Evolutionary conservation across 148 eudicot genomes (phyloP).

Genomic region (Rhododendron williamsianum): DNA sequence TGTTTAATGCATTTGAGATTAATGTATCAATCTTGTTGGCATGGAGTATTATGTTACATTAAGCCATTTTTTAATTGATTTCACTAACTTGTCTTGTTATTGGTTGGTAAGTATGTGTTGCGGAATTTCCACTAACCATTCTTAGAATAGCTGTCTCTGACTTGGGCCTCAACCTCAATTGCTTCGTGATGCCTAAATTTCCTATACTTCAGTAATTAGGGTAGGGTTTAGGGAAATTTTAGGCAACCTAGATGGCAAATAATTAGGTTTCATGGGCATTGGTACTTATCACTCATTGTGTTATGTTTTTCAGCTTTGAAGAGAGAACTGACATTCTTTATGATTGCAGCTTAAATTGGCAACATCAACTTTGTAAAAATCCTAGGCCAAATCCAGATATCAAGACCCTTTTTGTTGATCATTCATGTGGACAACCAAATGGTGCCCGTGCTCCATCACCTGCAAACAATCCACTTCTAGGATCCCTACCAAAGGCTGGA

Average conservation of each 20-base stretch:
- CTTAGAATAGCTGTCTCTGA: neutral
- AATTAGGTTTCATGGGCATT: neutral
- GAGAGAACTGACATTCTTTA: slow-evolving; percentile 2
- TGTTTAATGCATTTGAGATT: neutral
- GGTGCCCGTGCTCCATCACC: slow-evolving; percentile 59
- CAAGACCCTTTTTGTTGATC: slow-evolving; percentile 52
- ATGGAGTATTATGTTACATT: neutral
- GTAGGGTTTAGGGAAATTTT: neutral
- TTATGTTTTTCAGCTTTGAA: neutral
- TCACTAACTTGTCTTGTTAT: neutral
- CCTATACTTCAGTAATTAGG: neutral
- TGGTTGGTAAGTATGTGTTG: neutral
- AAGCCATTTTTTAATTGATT: neutral
- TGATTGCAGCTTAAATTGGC: slow-evolving; percentile 51
- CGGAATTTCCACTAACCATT: neutral
- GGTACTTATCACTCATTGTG: neutral
- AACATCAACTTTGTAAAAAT: slow-evolving; percentile 53
- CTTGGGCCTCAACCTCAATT: neutral
- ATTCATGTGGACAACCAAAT: slow-evolving; percentile 48
- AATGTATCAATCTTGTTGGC: neutral
- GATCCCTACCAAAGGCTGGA: slow-evolving; percentile 68
- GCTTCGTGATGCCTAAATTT: neutral
- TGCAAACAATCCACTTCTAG: slow-evolving; percentile 43
- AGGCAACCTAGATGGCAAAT: neutral
- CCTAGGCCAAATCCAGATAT: slow-evolving; percentile 54